phyloP scores from a whole-genome alignment of 768 basidiomycete species.

The Lepiota venenata region DNA sequence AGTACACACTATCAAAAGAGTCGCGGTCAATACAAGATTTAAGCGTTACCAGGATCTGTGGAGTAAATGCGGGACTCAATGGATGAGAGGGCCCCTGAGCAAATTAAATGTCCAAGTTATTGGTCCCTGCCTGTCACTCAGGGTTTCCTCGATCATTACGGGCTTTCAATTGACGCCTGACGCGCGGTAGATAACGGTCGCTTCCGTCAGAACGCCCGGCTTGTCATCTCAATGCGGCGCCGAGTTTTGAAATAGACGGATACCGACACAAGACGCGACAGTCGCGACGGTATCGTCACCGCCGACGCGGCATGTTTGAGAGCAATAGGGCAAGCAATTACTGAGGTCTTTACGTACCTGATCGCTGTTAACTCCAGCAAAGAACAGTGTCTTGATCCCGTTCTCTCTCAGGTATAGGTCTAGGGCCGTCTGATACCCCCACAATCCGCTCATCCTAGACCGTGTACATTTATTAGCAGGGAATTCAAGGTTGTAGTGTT shows the following conservation, averaged over 20 bases:
- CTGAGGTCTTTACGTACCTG: constrained; percentile 36
- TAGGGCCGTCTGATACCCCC: constrained; percentile 61
- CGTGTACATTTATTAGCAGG: background rate
- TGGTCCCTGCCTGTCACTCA: too few species aligned
- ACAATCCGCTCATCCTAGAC: constrained; percentile 59
- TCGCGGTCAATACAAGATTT: background rate
- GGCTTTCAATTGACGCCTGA: too few species aligned
- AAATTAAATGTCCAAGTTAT: too few species aligned
- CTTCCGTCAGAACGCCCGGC: too few species aligned
- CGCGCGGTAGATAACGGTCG: too few species aligned
- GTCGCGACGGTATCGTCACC: background rate
- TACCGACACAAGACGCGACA: background rate
- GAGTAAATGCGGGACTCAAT: background rate
- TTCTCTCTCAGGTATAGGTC: constrained; percentile 62
- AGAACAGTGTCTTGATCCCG: constrained; percentile 57
- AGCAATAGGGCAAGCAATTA: background rate
- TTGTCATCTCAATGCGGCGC: too few species aligned
- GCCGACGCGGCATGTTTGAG: background rate
- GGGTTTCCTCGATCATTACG: too few species aligned
- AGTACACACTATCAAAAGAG: constrained; percentile 48
- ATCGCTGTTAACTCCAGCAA: constrained; percentile 66
- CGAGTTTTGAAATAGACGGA: too few species aligned
- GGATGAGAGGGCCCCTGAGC: too few species aligned
- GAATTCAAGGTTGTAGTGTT: background rate
- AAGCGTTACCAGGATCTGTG: background rate